Percentiles rank a stretch among this genome's conserved stretches.
phyloP scores from a whole-genome alignment of 2,329 filamentous ascomycete genomes.

The Pseudocercospora crystallina region DNA sequence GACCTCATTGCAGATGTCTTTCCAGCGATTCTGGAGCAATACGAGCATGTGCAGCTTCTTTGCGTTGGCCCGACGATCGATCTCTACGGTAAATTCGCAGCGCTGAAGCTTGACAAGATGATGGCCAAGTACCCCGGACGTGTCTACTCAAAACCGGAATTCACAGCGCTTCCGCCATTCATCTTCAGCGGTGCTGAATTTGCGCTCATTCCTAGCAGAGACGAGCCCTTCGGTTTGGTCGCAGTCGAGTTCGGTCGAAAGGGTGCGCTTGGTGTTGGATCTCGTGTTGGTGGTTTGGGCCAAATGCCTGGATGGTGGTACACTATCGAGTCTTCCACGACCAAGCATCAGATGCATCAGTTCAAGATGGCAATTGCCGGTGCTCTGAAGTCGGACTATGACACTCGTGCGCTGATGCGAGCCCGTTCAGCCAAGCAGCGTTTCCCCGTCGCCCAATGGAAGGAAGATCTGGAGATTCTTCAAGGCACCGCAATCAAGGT shows the following conservation, averaged over 20 bases:
- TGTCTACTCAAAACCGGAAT: conserved; percentile 68
- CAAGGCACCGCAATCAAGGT: conserved; percentile 61
- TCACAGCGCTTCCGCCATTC: conserved; percentile 65
- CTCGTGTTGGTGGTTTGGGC: conserved; percentile 65
- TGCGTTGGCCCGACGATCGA: conserved; percentile 66
- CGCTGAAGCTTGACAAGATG: conserved; percentile 62
- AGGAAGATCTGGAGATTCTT: conserved; percentile 63
- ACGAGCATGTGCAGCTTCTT: conserved; percentile 61
- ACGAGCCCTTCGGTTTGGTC: conserved; percentile 68
- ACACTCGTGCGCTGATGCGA: conserved; percentile 62
- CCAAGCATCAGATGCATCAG: conserved; percentile 62
- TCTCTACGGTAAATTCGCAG: conserved; percentile 67
- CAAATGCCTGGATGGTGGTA: conserved; percentile 73
- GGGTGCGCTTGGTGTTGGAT: conserved; percentile 65
- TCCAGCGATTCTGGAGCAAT: conserved; percentile 60
- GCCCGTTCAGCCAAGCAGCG: conserved; percentile 64
- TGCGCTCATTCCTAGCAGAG: conserved; percentile 65
- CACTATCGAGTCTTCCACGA: conserved; percentile 65
- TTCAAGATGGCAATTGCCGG: conserved; percentile 65
- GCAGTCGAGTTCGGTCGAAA: conserved; percentile 69
- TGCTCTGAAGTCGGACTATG: conserved; percentile 57
- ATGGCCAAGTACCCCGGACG: conserved; percentile 66
- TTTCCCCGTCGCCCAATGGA: conserved; percentile 67
- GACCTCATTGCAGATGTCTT: conserved; percentile 69
- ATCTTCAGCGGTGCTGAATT: conserved; percentile 69